Conservation (phyloP, 2,329 filamentous ascomycete species). For the Sclerotinia minor region DNA sequence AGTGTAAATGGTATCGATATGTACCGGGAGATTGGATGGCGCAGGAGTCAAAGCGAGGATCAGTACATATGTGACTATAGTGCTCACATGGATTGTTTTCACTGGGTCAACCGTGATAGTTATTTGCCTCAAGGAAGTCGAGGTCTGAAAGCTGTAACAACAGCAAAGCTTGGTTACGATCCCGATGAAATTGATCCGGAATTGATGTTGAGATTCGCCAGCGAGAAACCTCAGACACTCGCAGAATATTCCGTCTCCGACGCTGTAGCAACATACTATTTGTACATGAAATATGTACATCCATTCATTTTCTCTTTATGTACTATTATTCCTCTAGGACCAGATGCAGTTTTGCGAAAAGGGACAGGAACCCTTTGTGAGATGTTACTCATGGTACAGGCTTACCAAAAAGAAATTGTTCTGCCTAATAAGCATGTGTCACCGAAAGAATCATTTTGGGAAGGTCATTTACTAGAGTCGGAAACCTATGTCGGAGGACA, state of each 20-base stretch:
- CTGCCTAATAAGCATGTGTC: conserved; percentile 94
- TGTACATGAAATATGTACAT: conserved; percentile 99
- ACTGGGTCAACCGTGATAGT: conserved; percentile 98
- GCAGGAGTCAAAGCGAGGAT: conserved; percentile 83
- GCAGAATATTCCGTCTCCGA: conserved; percentile 99
- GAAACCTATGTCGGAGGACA: conserved; percentile 98
- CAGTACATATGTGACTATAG: conserved; percentile 96
- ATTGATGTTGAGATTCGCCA: conserved; percentile 91
- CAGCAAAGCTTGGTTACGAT: conserved; percentile 96
- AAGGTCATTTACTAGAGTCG: conserved; percentile 91
- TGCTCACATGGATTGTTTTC: conserved; percentile 98
- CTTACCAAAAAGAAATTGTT: conserved; percentile 87
- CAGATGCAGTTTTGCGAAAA: conserved; percentile 90
- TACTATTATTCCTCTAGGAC: conserved; percentile 89
- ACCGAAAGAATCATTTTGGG: conserved; percentile 91
- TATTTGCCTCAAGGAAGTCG: conserved; percentile 96
- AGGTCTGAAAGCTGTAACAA: conserved; percentile 95
- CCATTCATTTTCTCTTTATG: conserved; percentile 99
- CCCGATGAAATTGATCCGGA: conserved; percentile 97
- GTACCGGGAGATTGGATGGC: conserved; percentile 98
- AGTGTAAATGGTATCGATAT: conserved; percentile 96
- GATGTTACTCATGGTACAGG: conserved; percentile 99
- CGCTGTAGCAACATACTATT: conserved; percentile 95
- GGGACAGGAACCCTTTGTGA: conserved; percentile 98
- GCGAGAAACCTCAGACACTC: conserved; percentile 86